Evolutionary conservation across 805 yeast genomes (phyloP).

Genomic region (Saccharomycopsis microspora): DNA sequence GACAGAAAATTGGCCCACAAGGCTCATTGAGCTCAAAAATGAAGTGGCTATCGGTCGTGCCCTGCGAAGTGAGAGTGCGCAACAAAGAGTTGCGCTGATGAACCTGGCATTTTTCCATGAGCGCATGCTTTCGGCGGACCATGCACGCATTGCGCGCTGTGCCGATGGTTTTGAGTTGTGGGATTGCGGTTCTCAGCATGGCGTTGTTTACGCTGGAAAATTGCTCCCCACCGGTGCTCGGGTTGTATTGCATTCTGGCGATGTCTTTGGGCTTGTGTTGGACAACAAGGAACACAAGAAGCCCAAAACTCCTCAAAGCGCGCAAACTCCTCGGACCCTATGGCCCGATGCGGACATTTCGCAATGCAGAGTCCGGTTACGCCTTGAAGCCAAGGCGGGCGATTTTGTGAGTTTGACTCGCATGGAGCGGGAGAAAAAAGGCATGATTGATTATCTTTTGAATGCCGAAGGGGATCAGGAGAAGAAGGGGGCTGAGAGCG

Average conservation of each 20-base stretch:
- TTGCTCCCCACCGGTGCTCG: slow-evolving; percentile 11
- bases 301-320: neutral
- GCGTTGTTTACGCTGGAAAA: slow-evolving; percentile 13
- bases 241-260: slow-evolving; percentile 5
- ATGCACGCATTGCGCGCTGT: slow-evolving; percentile 6
- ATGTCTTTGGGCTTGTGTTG: slow-evolving; percentile 10
- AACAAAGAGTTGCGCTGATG: neutral
- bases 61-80: neutral
- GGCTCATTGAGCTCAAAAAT: slow-evolving; percentile 7
- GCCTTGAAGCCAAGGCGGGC: slow-evolving; percentile 1
- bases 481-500: neutral
- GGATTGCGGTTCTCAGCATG: slow-evolving; percentile 16
- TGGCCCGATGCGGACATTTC: slow-evolving; percentile 8
- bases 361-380: slow-evolving; percentile 5
- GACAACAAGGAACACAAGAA: slow-evolving; percentile 2
- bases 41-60: neutral
- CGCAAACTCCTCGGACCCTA: neutral
- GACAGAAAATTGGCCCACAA: slow-evolving; percentile 10
- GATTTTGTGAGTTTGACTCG: slow-evolving; percentile 6
- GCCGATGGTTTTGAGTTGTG: slow-evolving; percentile 8
- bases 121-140: slow-evolving; percentile 13
- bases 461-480: neutral
- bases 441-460: neutral
- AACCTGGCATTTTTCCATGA: slow-evolving; percentile 13
- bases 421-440: neutral